Evolutionary conservation across 352 stramenopile species (phyloP), one percentile per base, ranked within the genome.

Genomic region (Phytopythium vexans): DNA sequence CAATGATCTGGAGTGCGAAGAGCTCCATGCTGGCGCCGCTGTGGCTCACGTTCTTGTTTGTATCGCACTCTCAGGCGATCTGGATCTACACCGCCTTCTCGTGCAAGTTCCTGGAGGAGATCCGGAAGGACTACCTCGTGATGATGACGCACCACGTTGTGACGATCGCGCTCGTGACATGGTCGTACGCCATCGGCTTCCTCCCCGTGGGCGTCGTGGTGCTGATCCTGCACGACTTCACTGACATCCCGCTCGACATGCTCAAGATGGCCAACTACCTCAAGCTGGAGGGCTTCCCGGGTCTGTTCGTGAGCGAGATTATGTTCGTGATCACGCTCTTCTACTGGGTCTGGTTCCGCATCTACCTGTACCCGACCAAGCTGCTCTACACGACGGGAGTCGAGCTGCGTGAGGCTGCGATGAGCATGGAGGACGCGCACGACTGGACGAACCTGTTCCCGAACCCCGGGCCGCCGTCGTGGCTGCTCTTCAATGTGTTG

Each of bases 211-310:
- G 87, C 39, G 77, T 95, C 21, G 70, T 96, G 15, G 84, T 96
- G 54, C 52, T 96, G 15, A 62, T 94, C 40, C 56, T 96, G 12
- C 87, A 96, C 56, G 87, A 96, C 50, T 66, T 91, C 46, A 92
- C 82, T n/a, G 87, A 96, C 55, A 71, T 96, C n/a, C 82, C 86
- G 35, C 68, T 96, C 35, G 87, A 96, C 57, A 72, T 92, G 65
- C 64, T 96, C 47, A 96, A 96, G 70, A 95, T 96, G 83, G 65
- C 61, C 63, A 96, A 96, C 66, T 94, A 95, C 76, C 76, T 95
- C 55, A 92, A 94, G 52, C 59, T 95, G 42, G 86, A 95, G 60
- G 85, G 82, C 46, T 54, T 76, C 32, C 65, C 65, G 14, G 85
- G 82, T 12, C 52, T 86, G 32, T 95, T 94, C 48, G 60, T 72